Conservation (phyloP, 345 rosid species). For the Camelina neglecta region DNA sequence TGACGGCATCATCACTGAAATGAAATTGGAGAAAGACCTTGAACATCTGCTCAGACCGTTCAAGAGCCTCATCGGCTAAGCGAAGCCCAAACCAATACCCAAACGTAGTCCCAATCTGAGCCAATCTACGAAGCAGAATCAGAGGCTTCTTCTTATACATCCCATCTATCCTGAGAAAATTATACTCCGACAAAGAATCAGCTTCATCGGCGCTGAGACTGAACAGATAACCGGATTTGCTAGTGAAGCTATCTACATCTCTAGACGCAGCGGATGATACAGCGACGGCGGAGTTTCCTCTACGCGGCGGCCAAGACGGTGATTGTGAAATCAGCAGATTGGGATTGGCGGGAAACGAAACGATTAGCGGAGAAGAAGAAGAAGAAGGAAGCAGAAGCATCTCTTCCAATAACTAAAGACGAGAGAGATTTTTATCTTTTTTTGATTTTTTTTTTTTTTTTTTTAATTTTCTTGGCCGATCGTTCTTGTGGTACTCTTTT, state of each 20-base stretch:
- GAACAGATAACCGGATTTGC: constrained; percentile 87
- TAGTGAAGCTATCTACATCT: constrained; percentile 72
- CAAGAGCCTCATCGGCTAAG: constrained; percentile 60
- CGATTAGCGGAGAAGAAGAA: constrained; percentile 37
- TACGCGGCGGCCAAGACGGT: constrained; percentile 27
- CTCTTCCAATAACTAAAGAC: constrained; percentile 16
- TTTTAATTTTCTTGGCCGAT: background rate
- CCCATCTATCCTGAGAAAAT: constrained; percentile 50
- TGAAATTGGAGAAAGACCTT: constrained; percentile 50
- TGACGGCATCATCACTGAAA: background rate
- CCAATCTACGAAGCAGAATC: constrained; percentile 67
- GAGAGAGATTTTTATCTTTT: too few species aligned
- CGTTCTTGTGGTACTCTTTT: background rate
- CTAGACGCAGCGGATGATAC: constrained; percentile 38
- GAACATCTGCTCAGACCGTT: constrained; percentile 77
- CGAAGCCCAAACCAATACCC: constrained; percentile 81
- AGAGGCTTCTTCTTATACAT: constrained; percentile 73
- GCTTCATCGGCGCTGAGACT: constrained; percentile 65
- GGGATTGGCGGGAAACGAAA: constrained; percentile 53
- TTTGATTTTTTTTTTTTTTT: background rate
- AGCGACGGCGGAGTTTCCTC: constrained; percentile 34
- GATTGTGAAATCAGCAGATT: constrained; percentile 15
- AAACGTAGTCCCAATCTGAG: constrained; percentile 72
- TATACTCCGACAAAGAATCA: constrained; percentile 64
- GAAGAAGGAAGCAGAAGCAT: constrained; percentile 37